Conservation (phyloP, 192 early-diverging fungal species). For the Coemansia sp. region DNA sequence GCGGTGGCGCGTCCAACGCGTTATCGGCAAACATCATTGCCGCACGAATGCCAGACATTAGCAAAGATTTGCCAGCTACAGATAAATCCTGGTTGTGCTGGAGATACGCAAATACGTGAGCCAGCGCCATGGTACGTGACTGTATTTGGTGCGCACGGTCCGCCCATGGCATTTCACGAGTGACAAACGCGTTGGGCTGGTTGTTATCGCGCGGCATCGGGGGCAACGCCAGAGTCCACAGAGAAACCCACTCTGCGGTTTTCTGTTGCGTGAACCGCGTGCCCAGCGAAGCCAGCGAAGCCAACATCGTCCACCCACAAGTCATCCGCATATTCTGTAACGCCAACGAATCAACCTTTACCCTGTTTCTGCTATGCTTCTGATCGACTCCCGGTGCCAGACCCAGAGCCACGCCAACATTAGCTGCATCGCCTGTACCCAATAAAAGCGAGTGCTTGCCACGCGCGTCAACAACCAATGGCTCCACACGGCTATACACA, state of each 20-base stretch:
- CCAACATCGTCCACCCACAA: slow-evolving; percentile 39
- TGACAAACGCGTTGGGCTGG: slow-evolving; percentile 22
- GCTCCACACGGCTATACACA: slow-evolving; percentile 32
- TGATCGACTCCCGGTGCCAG: not conserved
- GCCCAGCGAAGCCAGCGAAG: slow-evolving; percentile 18
- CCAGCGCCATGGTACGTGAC: slow-evolving; percentile 26
- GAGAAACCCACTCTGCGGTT: slow-evolving; percentile 21
- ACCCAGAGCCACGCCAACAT: slow-evolving; percentile 7
- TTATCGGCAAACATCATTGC: slow-evolving; percentile 49
- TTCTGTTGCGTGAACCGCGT: slow-evolving; percentile 8
- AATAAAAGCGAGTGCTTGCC: not conserved
- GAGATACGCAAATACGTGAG: slow-evolving; percentile 26
- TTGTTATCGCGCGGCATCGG: not conserved
- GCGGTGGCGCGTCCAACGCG: slow-evolving; percentile 47
- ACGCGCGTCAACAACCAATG: slow-evolving; percentile 9
- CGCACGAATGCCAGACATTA: slow-evolving; percentile 15
- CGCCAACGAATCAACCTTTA: not conserved
- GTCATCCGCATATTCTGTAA: slow-evolving; percentile 30
- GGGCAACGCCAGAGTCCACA: slow-evolving; percentile 41
- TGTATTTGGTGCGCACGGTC: slow-evolving; percentile 31
- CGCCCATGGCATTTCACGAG: slow-evolving; percentile 23
- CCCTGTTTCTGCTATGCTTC: not conserved
- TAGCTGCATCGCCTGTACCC: slow-evolving; percentile 14
- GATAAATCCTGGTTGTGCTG: not conserved
- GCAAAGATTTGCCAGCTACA: not conserved